Evolutionary conservation across 1,284 basidiomycete species (phyloP).

Genomic region (Mycena sp.): DNA sequence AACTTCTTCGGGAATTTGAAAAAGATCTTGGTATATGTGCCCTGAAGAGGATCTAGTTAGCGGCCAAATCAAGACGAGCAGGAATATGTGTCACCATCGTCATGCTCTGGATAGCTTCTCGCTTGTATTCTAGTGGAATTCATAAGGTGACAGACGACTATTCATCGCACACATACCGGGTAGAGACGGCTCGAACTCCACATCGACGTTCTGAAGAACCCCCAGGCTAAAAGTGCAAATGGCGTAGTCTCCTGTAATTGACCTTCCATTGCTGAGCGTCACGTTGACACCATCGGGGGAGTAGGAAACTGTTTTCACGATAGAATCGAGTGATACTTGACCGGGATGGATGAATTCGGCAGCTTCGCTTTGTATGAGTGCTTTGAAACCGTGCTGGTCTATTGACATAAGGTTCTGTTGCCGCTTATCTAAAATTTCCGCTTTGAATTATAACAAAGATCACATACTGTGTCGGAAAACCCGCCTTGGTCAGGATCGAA

Average conservation of each 20-base stretch:
- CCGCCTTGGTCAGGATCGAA: slow-evolving; percentile 62
- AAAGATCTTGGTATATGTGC: slow-evolving; percentile 74
- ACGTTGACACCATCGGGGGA: slow-evolving; percentile 54
- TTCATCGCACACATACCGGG: slow-evolving; percentile 42
- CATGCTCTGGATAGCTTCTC: background rate
- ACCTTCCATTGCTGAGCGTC: slow-evolving; percentile 41
- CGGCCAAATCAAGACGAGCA: too few species aligned
- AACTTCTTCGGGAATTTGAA: slow-evolving; percentile 70
- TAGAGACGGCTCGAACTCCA: slow-evolving; percentile 61
- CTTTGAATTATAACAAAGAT: slow-evolving; percentile 50
- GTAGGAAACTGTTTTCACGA: slow-evolving; percentile 60
- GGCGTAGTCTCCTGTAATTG: slow-evolving; percentile 61
- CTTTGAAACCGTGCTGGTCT: slow-evolving; percentile 69
- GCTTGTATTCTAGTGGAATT: background rate
- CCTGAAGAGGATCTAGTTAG: too few species aligned
- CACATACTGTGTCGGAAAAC: slow-evolving; percentile 66
- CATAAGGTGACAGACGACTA: too few species aligned
- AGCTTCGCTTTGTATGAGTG: slow-evolving; percentile 64
- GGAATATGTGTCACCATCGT: slow-evolving; percentile 32
- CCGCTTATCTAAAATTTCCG: background rate
- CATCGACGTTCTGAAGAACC: slow-evolving; percentile 69
- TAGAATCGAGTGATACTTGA: slow-evolving; percentile 61
- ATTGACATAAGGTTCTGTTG: slow-evolving; percentile 56
- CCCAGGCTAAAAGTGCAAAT: slow-evolving; percentile 71
- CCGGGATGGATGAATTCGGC: slow-evolving; percentile 54